These are phyloP conservation scores for Spergularia azorica DNA, from an alignment of 179 eudicot genomes.

Conservation along the genomic window DNA sequence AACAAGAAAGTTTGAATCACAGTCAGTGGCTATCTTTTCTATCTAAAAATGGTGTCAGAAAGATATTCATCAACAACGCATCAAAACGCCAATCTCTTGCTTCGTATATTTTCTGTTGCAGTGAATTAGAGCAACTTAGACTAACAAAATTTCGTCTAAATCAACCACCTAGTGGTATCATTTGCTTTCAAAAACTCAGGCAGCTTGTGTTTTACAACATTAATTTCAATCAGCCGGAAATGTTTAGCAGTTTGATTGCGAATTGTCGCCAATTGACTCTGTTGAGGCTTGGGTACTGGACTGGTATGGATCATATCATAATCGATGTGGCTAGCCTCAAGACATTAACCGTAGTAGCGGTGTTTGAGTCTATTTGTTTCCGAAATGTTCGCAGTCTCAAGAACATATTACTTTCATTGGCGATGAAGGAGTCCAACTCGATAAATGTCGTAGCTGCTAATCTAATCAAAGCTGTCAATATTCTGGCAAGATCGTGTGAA, in stretches of 20 bases:
- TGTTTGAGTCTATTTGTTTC: too few species aligned
- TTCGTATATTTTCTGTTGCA: neutral
- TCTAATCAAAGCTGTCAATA: neutral
- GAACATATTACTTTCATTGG: neutral
- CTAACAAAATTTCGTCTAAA: neutral
- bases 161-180: conserved; percentile 7
- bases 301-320: neutral
- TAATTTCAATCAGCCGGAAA: neutral
- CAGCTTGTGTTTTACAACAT: neutral
- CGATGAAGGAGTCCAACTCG: neutral
- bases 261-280: neutral
- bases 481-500: conserved; percentile 12
- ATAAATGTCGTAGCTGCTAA: neutral
- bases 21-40: conserved; percentile 1
- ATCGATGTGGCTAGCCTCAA: conserved; percentile 7
- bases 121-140: neutral
- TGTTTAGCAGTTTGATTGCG: neutral
- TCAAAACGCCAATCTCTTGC: neutral
- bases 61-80: neutral
- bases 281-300: neutral
- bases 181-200: neutral
- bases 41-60: neutral
- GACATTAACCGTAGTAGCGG: neutral
- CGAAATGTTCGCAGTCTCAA: neutral
- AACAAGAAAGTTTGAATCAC: neutral